A percentile compares a stretch with the other conserved stretches of the same genome.
Evolutionary conservation across 768 basidiomycete species (phyloP).

Genomic region (Rhodosporidiobolus odoratus): DNA sequence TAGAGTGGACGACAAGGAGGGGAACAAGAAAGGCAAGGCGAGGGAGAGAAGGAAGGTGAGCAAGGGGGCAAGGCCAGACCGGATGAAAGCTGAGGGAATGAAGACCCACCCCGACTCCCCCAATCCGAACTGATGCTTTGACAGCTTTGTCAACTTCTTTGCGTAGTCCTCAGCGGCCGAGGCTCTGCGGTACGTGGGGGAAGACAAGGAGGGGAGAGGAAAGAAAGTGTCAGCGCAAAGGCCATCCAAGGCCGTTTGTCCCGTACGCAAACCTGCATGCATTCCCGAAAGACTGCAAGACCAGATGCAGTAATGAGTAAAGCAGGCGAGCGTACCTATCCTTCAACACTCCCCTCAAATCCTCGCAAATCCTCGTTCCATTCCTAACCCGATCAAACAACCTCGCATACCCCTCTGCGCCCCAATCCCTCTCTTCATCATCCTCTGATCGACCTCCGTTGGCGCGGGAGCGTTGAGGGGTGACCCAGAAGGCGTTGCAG

Average conservation of each 20-base stretch:
- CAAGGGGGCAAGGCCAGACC: background rate
- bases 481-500: conserved; percentile 92
- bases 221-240: conserved; percentile 1
- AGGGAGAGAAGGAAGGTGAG: background rate
- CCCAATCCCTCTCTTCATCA: conserved; percentile 29
- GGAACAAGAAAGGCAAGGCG: background rate
- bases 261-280: too few relatives aligned
- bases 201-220: background rate
- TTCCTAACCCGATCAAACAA: conserved; percentile 44
- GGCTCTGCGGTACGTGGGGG: conserved; percentile 54
- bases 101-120: conserved; percentile 84
- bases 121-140: conserved; percentile 68
- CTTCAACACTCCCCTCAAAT: conserved; percentile 81
- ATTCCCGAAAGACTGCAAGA: too few relatives aligned
- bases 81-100: background rate
- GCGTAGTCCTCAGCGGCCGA: conserved; percentile 93
- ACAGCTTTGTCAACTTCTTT: conserved; percentile 70
- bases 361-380: conserved; percentile 70
- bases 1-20: conserved; percentile 49
- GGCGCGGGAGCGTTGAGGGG: conserved; percentile 43
- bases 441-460: conserved; percentile 15
- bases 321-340: conserved; percentile 69
- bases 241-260: too few relatives aligned
- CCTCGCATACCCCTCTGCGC: conserved; percentile 46
- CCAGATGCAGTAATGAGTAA: too few relatives aligned